These are phyloP conservation scores for Oenanthe javanica DNA, from an alignment of 140 eudicot genomes.

Conservation along the genomic window DNA sequence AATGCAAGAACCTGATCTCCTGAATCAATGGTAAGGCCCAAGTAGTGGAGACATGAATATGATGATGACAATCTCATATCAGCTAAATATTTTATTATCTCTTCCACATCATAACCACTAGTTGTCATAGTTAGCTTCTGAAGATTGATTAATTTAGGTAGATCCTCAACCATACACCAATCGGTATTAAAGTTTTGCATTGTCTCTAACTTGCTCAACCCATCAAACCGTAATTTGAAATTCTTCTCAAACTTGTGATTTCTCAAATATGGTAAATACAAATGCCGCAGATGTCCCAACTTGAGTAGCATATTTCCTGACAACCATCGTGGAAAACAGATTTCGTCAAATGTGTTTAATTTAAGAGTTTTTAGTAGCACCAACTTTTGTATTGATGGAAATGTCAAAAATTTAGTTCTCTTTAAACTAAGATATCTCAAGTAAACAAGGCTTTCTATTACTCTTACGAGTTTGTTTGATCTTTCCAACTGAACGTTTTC, in stretches of 20 bases:
- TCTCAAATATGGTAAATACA: constrained; percentile 19
- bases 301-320: not conserved
- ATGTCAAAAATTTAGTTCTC: not conserved
- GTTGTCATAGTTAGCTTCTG: constrained; percentile 11
- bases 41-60: not conserved
- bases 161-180: constrained; percentile 18
- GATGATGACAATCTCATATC: not conserved
- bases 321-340: not conserved
- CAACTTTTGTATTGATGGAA: constrained; percentile 25
- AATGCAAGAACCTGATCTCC: not conserved
- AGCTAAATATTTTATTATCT: not conserved
- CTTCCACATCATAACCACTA: not conserved
- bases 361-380: constrained; percentile 21
- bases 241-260: no score
- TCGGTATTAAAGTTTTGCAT: constrained; percentile 20
- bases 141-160: constrained; percentile 15
- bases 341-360: not conserved
- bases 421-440: constrained; percentile 27
- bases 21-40: constrained; percentile 1
- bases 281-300: constrained; percentile 11
- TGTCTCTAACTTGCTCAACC: constrained; percentile 24
- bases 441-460: constrained; percentile 8
- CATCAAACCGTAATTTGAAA: constrained; percentile 11
- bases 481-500: not conserved
- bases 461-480: no score